phyloP scores from a whole-genome alignment of 352 stramenopile genomes.

The Halophytophthora polymorphica region DNA sequence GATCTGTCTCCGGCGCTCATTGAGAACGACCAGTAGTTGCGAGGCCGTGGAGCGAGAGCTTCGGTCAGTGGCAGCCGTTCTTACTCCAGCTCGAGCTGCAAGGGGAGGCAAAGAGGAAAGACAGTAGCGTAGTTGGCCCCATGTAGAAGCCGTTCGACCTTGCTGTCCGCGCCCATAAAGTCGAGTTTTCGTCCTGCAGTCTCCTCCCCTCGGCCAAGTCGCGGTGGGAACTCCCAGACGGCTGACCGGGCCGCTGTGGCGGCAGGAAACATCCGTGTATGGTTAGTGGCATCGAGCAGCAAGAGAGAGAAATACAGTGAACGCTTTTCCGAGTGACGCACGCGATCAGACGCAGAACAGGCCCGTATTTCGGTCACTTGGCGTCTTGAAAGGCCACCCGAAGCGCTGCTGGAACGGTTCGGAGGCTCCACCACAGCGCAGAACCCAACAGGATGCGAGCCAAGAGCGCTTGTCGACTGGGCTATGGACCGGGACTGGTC shows the following conservation, averaged over 20 bases:
- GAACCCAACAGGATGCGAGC: neutral
- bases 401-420: too few relatives aligned
- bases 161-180: slow-evolving; percentile 27
- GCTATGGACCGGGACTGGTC: neutral
- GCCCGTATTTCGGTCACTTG: too few relatives aligned
- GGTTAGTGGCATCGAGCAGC: neutral
- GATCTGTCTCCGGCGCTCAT: slow-evolving; percentile 81
- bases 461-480: too few relatives aligned
- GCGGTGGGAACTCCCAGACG: neutral
- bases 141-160: slow-evolving; percentile 25
- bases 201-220: too few relatives aligned
- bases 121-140: slow-evolving; percentile 15
- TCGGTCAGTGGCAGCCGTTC: neutral
- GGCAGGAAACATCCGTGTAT: neutral
- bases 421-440: neutral
- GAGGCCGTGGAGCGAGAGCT: too few relatives aligned
- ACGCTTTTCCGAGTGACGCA: neutral
- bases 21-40: slow-evolving; percentile 34
- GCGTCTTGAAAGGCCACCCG: too few relatives aligned
- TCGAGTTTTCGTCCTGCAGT: neutral
- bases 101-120: slow-evolving; percentile 1
- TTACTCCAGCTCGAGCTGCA: too few relatives aligned
- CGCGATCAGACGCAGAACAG: too few relatives aligned
- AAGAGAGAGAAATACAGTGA: neutral
- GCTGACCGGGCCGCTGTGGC: slow-evolving; percentile 6